Evolutionary conservation across 2,329 filamentous ascomycete species (phyloP).

Genomic region (Aspergillus sp.): DNA sequence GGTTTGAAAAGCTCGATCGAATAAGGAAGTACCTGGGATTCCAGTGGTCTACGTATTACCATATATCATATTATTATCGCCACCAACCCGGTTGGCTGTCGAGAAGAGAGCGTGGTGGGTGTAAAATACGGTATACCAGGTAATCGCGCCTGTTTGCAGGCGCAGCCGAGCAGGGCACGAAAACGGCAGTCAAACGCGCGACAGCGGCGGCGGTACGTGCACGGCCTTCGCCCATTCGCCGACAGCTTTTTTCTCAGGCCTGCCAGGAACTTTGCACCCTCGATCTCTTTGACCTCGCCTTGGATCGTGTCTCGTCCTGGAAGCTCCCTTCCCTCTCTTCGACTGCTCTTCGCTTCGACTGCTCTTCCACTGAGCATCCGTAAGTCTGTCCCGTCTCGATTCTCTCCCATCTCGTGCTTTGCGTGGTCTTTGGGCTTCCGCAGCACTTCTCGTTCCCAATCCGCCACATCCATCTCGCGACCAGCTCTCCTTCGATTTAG

Average conservation of each 20-base stretch:
- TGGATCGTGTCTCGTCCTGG: slow-evolving; percentile 23
- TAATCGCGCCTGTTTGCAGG: too few relatives aligned
- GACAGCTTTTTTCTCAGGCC: slow-evolving; percentile 17
- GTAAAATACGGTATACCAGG: too few relatives aligned
- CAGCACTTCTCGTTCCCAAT: slow-evolving; percentile 12
- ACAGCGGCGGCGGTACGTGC: slow-evolving; percentile 15
- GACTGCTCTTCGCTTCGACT: slow-evolving; percentile 4
- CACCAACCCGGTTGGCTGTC: too few relatives aligned
- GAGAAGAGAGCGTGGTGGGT: too few relatives aligned
- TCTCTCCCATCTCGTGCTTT: slow-evolving; percentile 10
- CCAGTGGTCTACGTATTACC: too few relatives aligned
- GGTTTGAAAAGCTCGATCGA: too few relatives aligned
- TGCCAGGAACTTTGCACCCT: slow-evolving; percentile 20
- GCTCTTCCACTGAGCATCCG: slow-evolving; percentile 8
- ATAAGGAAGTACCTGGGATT: too few relatives aligned
- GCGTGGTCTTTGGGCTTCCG: slow-evolving; percentile 15
- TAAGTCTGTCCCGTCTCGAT: background rate
- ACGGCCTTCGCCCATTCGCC: slow-evolving; percentile 21
- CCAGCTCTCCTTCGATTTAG: slow-evolving; percentile 10
- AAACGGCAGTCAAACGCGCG: slow-evolving; percentile 7
- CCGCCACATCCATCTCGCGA: slow-evolving; percentile 17
- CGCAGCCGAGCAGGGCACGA: background rate
- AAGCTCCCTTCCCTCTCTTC: slow-evolving; percentile 12
- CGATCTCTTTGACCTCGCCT: slow-evolving; percentile 23
- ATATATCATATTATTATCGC: too few relatives aligned